Conservation (phyloP, 257 asterid species). For the Salvia miltiorrhiza region DNA sequence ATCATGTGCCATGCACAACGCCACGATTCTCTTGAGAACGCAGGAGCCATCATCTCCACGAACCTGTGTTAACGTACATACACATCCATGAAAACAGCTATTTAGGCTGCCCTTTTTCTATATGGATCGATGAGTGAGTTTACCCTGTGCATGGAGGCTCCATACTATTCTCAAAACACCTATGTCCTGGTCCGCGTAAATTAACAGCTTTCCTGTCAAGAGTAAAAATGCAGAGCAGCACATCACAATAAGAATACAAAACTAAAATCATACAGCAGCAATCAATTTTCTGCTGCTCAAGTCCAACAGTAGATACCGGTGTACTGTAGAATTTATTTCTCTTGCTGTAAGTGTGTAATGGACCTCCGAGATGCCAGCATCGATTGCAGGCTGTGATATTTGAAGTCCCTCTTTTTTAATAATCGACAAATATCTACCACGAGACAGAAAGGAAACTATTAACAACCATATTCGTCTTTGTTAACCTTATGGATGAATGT, state of each 20-base stretch:
- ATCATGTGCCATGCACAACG: conserved; percentile 76
- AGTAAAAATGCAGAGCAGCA: neutral
- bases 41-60: conserved; percentile 91
- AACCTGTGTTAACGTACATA: conserved; percentile 34
- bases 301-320: conserved; percentile 39
- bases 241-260: neutral
- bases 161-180: conserved; percentile 45
- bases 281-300: neutral
- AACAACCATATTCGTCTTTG: no score
- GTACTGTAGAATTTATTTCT: conserved; percentile 44
- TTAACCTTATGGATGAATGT: no score
- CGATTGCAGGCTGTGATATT: conserved; percentile 87
- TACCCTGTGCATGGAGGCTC: conserved; percentile 81
- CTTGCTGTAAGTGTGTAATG: conserved; percentile 65
- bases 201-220: conserved; percentile 46
- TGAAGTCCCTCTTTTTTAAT: conserved; percentile 61
- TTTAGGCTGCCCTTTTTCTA: neutral
- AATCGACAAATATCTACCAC: conserved; percentile 56
- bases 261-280: neutral
- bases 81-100: neutral
- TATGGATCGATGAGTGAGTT: neutral
- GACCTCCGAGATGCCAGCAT: conserved; percentile 49
- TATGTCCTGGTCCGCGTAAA: conserved; percentile 40
- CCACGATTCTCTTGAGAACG: conserved; percentile 69
- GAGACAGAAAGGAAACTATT: neutral